Conservation (phyloP, 1,284 basidiomycete species). For the Mycena citricolor region DNA sequence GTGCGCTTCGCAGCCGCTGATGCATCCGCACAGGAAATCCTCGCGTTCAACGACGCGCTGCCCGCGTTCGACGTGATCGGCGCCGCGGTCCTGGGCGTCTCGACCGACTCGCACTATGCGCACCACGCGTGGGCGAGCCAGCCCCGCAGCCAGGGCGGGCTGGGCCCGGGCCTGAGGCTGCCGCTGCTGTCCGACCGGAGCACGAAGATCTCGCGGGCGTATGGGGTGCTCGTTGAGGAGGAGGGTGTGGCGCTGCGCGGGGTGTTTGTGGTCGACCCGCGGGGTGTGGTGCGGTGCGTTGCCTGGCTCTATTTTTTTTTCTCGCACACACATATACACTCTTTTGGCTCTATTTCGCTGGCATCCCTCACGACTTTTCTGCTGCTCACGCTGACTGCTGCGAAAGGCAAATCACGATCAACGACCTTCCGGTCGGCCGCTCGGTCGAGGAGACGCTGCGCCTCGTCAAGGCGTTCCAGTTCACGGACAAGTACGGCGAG, state of each 20-base stretch:
- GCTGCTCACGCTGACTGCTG: neutral
- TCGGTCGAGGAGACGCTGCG: conserved; percentile 89
- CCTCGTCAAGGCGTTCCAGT: conserved; percentile 90
- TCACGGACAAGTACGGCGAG: conserved; percentile 83
- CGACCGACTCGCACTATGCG: conserved; percentile 86
- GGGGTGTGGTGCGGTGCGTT: conserved; percentile 69
- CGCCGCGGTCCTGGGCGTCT: conserved; percentile 74
- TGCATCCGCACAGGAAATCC: conserved; percentile 59
- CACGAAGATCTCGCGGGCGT: conserved; percentile 72
- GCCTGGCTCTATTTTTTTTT: neutral
- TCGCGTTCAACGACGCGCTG: conserved; percentile 88
- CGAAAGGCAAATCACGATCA: conserved; percentile 77
- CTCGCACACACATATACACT: conserved; percentile 5
- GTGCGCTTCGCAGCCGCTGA: neutral
- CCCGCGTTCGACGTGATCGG: conserved; percentile 70
- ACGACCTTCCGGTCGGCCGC: conserved; percentile 88
- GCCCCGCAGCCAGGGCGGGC: conserved; percentile 79
- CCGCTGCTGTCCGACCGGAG: conserved; percentile 74
- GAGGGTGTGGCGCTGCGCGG: conserved; percentile 85
- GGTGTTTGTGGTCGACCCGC: conserved; percentile 88
- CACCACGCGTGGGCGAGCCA: conserved; percentile 87
- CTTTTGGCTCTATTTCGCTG: conserved; percentile 3
- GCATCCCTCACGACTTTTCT: too few relatives aligned
- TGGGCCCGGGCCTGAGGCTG: conserved; percentile 83
- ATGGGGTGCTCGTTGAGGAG: conserved; percentile 84